These are phyloP conservation scores for Zelopaecilomyces penicillatus DNA, from an alignment of 2,329 filamentous ascomycete genomes.

Conservation along the genomic window DNA sequence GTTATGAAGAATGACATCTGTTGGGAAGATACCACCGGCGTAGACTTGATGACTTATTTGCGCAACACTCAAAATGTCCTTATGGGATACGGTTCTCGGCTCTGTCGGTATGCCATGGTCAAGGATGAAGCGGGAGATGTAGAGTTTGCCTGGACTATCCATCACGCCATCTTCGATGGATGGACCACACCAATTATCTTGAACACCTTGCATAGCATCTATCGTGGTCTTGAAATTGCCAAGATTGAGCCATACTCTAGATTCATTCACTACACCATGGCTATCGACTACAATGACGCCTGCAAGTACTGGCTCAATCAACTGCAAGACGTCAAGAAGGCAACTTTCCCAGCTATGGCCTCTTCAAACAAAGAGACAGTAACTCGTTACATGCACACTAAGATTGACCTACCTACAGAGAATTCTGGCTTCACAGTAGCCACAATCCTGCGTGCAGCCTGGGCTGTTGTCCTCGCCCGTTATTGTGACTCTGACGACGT, in stretches of 20 bases:
- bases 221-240: background rate
- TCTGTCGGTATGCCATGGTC: constrained; percentile 5
- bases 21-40: constrained; percentile 2
- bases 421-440: background rate
- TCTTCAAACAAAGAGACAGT: background rate
- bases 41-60: constrained; percentile 2
- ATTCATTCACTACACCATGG: constrained; percentile 7
- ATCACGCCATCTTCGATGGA: constrained; percentile 16
- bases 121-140: constrained; percentile 1
- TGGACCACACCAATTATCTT: constrained; percentile 10
- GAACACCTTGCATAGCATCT: background rate
- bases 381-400: constrained; percentile 4
- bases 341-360: background rate
- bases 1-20: constrained; percentile 9
- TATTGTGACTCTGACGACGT: background rate
- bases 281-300: constrained; percentile 1
- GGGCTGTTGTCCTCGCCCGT: background rate
- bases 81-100: constrained; percentile 6
- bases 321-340: constrained; percentile 6
- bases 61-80: background rate
- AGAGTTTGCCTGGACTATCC: constrained; percentile 6
- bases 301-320: constrained; percentile 6
- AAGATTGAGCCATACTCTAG: constrained; percentile 5
- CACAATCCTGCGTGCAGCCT: background rate
- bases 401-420: background rate